phyloP scores from a whole-genome alignment of 78 protist genomes.

The Capsaspora owczarzaki region DNA sequence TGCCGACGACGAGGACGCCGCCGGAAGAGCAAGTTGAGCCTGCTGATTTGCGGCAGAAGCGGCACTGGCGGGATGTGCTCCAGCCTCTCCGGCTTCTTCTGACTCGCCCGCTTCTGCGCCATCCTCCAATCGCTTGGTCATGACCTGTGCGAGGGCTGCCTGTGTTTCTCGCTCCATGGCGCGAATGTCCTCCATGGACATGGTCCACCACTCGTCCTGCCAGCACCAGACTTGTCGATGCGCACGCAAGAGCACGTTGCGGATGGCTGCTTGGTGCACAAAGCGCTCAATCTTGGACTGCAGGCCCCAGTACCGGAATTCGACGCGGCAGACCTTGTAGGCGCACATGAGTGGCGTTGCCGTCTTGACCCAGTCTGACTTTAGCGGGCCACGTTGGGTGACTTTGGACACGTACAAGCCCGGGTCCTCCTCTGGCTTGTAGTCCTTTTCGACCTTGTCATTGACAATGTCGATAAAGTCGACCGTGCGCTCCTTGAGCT shows the following conservation, averaged over 20 bases:
- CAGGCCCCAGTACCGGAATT: conserved; percentile 65
- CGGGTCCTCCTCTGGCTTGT: conserved; percentile 65
- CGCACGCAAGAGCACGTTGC: background rate
- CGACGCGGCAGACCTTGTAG: conserved; percentile 63
- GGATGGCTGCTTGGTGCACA: conserved; percentile 11
- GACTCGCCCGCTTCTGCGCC: background rate
- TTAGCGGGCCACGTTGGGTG: conserved; percentile 69
- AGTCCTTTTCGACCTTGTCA: conserved; percentile 36
- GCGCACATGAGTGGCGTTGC: conserved; percentile 43
- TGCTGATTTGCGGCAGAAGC: background rate
- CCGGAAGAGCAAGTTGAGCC: background rate
- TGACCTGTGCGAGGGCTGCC: background rate
- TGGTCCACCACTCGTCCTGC: conserved; percentile 77
- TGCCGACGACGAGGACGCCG: background rate
- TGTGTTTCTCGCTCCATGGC: conserved; percentile 36
- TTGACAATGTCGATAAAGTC: conserved; percentile 53
- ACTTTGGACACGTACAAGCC: conserved; percentile 38
- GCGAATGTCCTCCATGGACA: conserved; percentile 58
- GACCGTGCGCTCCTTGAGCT: conserved; percentile 31
- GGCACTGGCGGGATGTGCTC: background rate
- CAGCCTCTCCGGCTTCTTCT: background rate
- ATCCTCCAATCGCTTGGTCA: background rate
- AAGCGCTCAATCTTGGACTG: conserved; percentile 54
- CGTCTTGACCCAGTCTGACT: background rate
- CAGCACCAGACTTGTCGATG: conserved; percentile 78